phyloP scores from a whole-genome alignment of 2,329 filamentous ascomycete species.

The Cladophialophora chaetospira region DNA sequence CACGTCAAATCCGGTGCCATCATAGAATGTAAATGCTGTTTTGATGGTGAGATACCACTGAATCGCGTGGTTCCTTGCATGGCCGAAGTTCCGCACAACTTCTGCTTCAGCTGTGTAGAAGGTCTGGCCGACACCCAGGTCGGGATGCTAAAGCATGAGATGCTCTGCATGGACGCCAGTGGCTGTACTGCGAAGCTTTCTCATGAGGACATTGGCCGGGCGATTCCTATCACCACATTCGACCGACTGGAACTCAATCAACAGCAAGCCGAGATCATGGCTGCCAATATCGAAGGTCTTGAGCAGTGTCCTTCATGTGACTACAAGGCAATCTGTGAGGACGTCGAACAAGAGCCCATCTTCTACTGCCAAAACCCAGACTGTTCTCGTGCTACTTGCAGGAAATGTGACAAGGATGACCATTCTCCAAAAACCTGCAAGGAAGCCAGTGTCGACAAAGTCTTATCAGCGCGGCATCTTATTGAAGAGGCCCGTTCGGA shows the following conservation, averaged over 20 bases:
- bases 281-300: constrained; percentile 70
- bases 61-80: constrained; percentile 71
- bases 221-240: constrained; percentile 50
- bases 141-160: constrained; percentile 67
- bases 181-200: constrained; percentile 58
- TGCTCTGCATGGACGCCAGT: constrained; percentile 70
- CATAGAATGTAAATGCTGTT: constrained; percentile 75
- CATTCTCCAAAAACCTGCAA: constrained; percentile 74
- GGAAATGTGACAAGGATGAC: constrained; percentile 66
- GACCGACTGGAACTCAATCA: constrained; percentile 70
- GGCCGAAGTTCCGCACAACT: constrained; percentile 61
- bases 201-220: constrained; percentile 26
- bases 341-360: constrained; percentile 68
- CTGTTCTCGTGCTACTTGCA: constrained; percentile 66
- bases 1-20: constrained; percentile 54
- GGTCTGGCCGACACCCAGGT: constrained; percentile 68
- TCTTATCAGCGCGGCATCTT: constrained; percentile 62
- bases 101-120: constrained; percentile 69
- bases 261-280: constrained; percentile 68
- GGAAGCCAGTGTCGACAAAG: constrained; percentile 63
- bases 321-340: constrained; percentile 72
- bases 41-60: constrained; percentile 59
- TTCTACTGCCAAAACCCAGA: constrained; percentile 70
- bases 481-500: constrained; percentile 85
- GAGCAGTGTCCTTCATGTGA: constrained; percentile 80